A percentile compares a stretch with the other conserved stretches of the same genome.
Conservation (phyloP, 2,329 filamentous ascomycete genomes). For the Hymenoscyphus infarciens region DNA sequence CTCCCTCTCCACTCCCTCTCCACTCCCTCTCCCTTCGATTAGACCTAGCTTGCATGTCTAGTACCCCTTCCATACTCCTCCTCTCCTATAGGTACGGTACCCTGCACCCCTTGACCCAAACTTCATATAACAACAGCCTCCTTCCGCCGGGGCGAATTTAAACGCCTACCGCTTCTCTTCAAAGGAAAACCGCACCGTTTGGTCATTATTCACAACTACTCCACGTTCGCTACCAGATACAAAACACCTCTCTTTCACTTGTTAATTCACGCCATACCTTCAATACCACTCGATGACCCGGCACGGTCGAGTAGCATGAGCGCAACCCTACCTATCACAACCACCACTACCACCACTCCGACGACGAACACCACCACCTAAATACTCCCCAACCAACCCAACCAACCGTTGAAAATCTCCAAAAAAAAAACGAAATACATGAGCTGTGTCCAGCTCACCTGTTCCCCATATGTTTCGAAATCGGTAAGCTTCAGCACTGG, state of each 20-base stretch:
- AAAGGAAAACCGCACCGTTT: not conserved
- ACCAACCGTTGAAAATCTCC: not conserved
- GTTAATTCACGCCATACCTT: not conserved
- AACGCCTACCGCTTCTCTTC: not conserved
- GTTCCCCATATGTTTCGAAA: slow-evolving; percentile 37
- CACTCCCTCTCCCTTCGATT: too few relatives aligned
- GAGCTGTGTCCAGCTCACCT: slow-evolving; percentile 23
- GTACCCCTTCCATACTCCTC: not conserved
- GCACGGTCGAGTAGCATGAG: not conserved
- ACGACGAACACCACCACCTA: not conserved
- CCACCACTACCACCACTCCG: not conserved
- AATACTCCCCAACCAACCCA: not conserved
- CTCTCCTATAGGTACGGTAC: too few relatives aligned
- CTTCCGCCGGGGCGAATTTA: not conserved
- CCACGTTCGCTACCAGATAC: not conserved
- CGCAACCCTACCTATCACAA: slow-evolving; percentile 3
- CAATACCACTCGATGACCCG: not conserved
- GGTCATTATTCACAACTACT: not conserved
- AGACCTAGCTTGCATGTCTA: not conserved
- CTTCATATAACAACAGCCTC: slow-evolving; percentile 2
- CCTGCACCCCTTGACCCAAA: not conserved
- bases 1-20: too few relatives aligned
- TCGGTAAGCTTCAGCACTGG: slow-evolving; percentile 29
- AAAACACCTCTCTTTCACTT: not conserved
- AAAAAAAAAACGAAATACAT: slow-evolving; percentile 8